phyloP scores from a whole-genome alignment of 2,329 filamentous ascomycete species.

The Penicillium sp. region DNA sequence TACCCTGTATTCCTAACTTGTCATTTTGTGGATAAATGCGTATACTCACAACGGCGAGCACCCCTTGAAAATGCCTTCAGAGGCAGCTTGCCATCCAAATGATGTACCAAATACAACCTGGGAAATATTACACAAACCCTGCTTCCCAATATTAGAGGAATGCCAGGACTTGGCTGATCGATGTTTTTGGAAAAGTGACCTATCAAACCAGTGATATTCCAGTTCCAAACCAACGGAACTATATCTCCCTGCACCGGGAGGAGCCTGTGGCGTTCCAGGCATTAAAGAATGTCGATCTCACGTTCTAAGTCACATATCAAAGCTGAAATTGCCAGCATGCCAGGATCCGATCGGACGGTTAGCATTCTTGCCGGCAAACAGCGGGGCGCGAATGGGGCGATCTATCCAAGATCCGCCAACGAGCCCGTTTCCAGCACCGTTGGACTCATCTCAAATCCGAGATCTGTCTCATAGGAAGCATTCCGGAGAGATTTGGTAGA shows the following conservation, averaged over 20 bases:
- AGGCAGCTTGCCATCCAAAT: too few species aligned
- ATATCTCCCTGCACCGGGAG: not conserved
- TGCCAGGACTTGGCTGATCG: not conserved
- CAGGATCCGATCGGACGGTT: constrained; percentile 16
- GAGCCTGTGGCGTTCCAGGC: constrained; percentile 5
- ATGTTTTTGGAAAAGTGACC: not conserved
- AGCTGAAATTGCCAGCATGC: not conserved
- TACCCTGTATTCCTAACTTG: too few species aligned
- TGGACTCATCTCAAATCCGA: not conserved
- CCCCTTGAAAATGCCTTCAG: too few species aligned
- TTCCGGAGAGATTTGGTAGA: constrained; percentile 7
- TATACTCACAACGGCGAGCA: too few species aligned
- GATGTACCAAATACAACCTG: not conserved
- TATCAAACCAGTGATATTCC: not conserved
- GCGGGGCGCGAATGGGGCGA: not conserved
- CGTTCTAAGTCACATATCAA: not conserved
- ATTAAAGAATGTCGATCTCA: constrained; percentile 3
- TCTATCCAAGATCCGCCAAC: not conserved
- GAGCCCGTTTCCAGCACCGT: constrained; percentile 7
- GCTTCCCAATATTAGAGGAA: not conserved
- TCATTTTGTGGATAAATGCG: too few species aligned
- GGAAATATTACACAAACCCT: not conserved
- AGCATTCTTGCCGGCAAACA: constrained; percentile 14
- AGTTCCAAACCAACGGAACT: not conserved
- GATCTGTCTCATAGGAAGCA: not conserved